These are phyloP conservation scores for Eutrema heterophyllum DNA, from an alignment of 345 rosid species.

Conservation along the genomic window DNA sequence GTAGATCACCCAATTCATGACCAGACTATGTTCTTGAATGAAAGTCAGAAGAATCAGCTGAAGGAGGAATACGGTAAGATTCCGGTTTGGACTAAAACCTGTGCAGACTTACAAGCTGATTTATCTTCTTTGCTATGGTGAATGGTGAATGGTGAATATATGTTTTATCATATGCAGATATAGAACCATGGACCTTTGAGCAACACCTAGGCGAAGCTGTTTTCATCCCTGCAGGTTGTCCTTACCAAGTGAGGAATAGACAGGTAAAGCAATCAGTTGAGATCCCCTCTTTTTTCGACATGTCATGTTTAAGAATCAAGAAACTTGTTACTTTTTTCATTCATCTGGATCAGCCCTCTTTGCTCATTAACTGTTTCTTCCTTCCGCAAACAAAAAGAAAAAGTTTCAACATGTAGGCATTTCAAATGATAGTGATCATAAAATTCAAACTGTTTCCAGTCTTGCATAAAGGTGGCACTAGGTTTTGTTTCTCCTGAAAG, in stretches of 20 bases:
- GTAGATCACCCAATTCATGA: constrained; percentile 73
- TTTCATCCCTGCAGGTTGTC: constrained; percentile 37
- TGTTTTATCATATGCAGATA: constrained; percentile 5
- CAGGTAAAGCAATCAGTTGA: constrained; percentile 7
- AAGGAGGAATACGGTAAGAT: constrained; percentile 66
- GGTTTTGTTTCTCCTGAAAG: constrained; percentile 69
- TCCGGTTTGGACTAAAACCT: background rate
- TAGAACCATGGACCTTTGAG: constrained; percentile 39
- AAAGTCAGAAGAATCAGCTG: constrained; percentile 62
- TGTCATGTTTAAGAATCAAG: background rate
- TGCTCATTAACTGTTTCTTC: background rate
- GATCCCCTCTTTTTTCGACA: no score
- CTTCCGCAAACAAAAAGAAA: background rate
- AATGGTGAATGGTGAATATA: background rate
- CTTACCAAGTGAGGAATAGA: constrained; percentile 35
- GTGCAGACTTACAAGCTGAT: background rate
- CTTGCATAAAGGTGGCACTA: constrained; percentile 65
- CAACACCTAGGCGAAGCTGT: constrained; percentile 36
- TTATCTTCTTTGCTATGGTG: background rate
- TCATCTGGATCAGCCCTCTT: background rate
- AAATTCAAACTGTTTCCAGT: constrained; percentile 29
- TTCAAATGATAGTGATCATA: background rate
- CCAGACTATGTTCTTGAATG: constrained; percentile 58
- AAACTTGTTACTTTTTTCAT: background rate
- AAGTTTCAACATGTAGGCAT: background rate